phyloP scores from a whole-genome alignment of 495 filamentous ascomycete genomes.

The Hyaloscypha finlandica region DNA sequence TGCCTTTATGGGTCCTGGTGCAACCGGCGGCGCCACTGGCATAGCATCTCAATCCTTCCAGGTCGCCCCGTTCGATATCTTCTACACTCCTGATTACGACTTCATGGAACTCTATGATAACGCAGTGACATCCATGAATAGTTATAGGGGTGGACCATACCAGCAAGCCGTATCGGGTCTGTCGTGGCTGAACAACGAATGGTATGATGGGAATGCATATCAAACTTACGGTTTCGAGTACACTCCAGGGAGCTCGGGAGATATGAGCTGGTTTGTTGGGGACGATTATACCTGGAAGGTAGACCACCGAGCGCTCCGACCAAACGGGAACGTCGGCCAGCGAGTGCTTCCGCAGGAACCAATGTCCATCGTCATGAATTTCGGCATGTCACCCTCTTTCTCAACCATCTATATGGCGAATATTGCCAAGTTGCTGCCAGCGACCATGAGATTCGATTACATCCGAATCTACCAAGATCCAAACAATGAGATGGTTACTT shows the following conservation, averaged over 20 bases:
- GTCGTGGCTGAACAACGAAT: conserved; percentile 70
- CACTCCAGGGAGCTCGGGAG: conserved; percentile 59
- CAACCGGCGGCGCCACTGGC: conserved; percentile 49
- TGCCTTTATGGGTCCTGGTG: conserved; percentile 50
- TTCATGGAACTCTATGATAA: conserved; percentile 66
- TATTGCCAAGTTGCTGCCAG: conserved; percentile 60
- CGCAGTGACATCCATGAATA: conserved; percentile 61
- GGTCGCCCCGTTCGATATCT: conserved; percentile 74
- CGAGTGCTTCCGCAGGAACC: conserved; percentile 70
- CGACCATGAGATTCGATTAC: conserved; percentile 73
- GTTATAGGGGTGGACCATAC: conserved; percentile 66
- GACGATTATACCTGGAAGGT: conserved; percentile 66
- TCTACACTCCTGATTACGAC: conserved; percentile 70
- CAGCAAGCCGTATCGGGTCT: conserved; percentile 76
- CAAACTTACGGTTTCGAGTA: conserved; percentile 78
- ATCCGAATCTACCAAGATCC: conserved; percentile 74
- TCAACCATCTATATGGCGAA: conserved; percentile 58
- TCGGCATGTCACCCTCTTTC: conserved; percentile 74
- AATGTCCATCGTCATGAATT: conserved; percentile 68
- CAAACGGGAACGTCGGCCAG: conserved; percentile 75
- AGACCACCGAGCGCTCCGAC: conserved; percentile 63
- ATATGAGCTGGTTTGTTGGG: conserved; percentile 70
- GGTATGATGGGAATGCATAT: conserved; percentile 75
- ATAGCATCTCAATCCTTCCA: conserved; percentile 73
- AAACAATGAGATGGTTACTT: conserved; percentile 59